Conservation (phyloP, 805 yeast species). For the Lipomyces yamanashiensis region DNA sequence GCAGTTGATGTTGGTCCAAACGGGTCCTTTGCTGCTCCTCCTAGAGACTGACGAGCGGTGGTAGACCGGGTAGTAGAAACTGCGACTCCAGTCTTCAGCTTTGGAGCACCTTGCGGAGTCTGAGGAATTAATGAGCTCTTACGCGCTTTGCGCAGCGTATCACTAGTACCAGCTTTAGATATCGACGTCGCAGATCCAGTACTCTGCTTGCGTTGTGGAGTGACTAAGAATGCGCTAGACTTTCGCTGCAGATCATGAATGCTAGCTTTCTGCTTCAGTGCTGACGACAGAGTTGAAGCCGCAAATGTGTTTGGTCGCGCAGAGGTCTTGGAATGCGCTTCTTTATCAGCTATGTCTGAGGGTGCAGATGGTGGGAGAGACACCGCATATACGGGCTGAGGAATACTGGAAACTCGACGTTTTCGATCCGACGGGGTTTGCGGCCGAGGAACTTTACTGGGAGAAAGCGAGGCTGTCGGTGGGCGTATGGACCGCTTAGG, state of each 20-base stretch:
- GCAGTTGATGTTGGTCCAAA: conserved; percentile 18
- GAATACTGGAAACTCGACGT: conserved; percentile 23
- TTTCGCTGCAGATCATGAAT: conserved; percentile 1
- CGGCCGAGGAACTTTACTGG: conserved; percentile 4
- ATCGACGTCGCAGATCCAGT: neutral
- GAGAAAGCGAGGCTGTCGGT: conserved; percentile 6
- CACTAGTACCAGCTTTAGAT: neutral
- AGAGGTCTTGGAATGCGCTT: neutral
- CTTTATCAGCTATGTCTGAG: neutral
- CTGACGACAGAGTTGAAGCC: conserved; percentile 11
- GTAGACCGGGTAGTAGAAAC: conserved; percentile 7
- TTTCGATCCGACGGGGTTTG: conserved; percentile 24
- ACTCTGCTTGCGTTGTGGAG: conserved; percentile 17
- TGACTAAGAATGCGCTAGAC: neutral
- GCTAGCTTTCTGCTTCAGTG: conserved; percentile 11
- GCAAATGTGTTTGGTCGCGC: conserved; percentile 1
- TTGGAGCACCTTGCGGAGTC: conserved; percentile 10
- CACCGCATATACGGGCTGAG: conserved; percentile 20
- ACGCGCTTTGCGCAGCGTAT: neutral
- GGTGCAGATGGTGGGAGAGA: conserved; percentile 13
- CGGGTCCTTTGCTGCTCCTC: conserved; percentile 17
- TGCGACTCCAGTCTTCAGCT: neutral
- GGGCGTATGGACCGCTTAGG: conserved; percentile 15
- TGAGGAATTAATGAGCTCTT: conserved; percentile 21
- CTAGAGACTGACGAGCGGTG: conserved; percentile 3